A percentile compares a stretch with the other conserved stretches of the same genome.
Evolutionary conservation across 495 filamentous ascomycete species (phyloP).

Genomic region (Parmelia sp.): DNA sequence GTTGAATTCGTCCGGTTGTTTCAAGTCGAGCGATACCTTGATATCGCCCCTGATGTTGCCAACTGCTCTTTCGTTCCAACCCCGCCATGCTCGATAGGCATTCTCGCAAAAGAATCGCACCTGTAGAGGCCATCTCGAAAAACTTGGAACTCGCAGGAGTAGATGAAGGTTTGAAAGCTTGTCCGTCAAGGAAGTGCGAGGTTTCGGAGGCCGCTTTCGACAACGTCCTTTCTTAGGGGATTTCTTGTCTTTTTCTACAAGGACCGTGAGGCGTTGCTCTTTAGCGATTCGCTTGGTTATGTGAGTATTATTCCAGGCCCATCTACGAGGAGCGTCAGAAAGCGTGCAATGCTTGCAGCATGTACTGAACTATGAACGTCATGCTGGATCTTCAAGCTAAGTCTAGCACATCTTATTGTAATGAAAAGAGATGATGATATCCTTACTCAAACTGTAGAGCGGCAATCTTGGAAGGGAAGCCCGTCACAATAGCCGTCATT

Average conservation of each 20-base stretch:
- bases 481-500: constrained; percentile 80
- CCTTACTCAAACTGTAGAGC: constrained; percentile 93
- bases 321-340: constrained; percentile 45
- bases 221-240: constrained; percentile 15
- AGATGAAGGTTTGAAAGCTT: constrained; percentile 71
- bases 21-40: constrained; percentile 51
- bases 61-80: constrained; percentile 47
- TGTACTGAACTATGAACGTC: not conserved
- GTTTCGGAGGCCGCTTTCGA: constrained; percentile 40
- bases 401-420: not conserved
- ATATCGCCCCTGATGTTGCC: constrained; percentile 46
- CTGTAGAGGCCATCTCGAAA: constrained; percentile 72
- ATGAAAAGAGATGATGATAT: constrained; percentile 12
- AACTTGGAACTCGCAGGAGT: constrained; percentile 69
- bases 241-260: constrained; percentile 30
- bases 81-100: constrained; percentile 60
- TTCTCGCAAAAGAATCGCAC: constrained; percentile 74
- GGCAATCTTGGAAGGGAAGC: constrained; percentile 78
- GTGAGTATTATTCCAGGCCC: constrained; percentile 86
- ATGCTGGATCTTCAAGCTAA: not conserved
- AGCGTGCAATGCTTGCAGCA: constrained; percentile 11
- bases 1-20: constrained; percentile 10
- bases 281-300: constrained; percentile 63
- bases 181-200: constrained; percentile 51
- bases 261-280: constrained; percentile 44